phyloP scores from a whole-genome alignment of 805 yeast genomes.

The Torulaspora maleeae region DNA sequence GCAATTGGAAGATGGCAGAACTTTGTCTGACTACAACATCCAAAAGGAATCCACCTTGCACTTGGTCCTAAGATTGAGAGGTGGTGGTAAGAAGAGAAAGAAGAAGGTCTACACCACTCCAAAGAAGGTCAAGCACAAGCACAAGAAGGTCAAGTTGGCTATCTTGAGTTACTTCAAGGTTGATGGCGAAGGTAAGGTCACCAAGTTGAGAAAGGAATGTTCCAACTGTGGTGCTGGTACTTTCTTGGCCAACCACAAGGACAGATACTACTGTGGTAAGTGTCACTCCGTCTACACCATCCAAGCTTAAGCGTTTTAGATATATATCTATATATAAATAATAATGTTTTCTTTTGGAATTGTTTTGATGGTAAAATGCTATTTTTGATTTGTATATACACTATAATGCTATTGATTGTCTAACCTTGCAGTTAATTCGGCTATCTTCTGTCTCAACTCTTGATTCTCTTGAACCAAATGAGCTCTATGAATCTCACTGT shows the following conservation, averaged over 20 bases:
- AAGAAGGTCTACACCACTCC: constrained; percentile 99
- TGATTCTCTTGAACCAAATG: constrained; percentile 37
- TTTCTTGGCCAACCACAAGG: constrained; percentile 98
- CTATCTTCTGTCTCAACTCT: constrained; percentile 19
- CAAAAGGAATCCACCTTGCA: constrained; percentile 96
- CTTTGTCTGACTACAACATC: constrained; percentile 95
- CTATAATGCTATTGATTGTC: constrained; percentile 2
- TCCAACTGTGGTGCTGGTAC: constrained; percentile 98
- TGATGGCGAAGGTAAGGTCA: constrained; percentile 96
- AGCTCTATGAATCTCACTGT: constrained; percentile 38
- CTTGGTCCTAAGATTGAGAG: constrained; percentile 95
- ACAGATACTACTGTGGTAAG: constrained; percentile 99
- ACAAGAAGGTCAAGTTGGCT: constrained; percentile 98
- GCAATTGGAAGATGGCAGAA: constrained; percentile 95
- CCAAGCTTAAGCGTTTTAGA: constrained; percentile 30
- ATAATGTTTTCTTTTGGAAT: not conserved
- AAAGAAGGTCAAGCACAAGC: constrained; percentile 99
- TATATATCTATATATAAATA: constrained; percentile 7
- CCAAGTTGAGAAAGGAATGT: constrained; percentile 98
- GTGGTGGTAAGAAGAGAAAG: constrained; percentile 99
- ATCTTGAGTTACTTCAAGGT: constrained; percentile 99
- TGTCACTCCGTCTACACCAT: constrained; percentile 90
- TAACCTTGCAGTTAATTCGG: constrained; percentile 2
- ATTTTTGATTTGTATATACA: not conserved
- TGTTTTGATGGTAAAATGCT: not conserved